A percentile compares a stretch with the other conserved stretches of the same genome.
Evolutionary conservation across 495 filamentous ascomycete species (phyloP).

Genomic region (Lophiotrema nucula): DNA sequence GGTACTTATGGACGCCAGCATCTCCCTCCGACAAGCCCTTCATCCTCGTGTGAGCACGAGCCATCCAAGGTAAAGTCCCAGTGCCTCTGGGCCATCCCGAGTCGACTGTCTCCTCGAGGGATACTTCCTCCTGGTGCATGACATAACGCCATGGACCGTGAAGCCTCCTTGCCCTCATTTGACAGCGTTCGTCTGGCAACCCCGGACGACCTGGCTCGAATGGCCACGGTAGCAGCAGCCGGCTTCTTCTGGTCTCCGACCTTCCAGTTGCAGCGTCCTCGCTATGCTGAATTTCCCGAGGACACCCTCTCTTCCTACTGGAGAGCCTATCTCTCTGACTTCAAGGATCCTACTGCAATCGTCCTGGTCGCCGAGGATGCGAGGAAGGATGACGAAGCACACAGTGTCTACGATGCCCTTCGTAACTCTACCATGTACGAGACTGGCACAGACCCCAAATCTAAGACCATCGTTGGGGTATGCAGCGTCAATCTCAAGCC

Average conservation of each 20-base stretch:
- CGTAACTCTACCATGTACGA: slow-evolving; percentile 1
- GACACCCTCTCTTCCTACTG: slow-evolving; percentile 26
- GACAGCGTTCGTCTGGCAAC: slow-evolving; percentile 26
- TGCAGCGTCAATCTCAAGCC: slow-evolving; percentile 19
- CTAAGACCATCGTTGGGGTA: slow-evolving; percentile 19
- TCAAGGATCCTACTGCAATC: slow-evolving; percentile 11
- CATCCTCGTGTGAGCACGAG: too few relatives aligned
- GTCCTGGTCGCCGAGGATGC: slow-evolving; percentile 27
- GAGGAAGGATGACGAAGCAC: background rate
- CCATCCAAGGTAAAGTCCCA: too few relatives aligned
- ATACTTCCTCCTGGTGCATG: too few relatives aligned
- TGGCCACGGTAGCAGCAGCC: slow-evolving; percentile 27
- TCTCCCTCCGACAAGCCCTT: too few relatives aligned
- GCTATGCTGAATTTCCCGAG: slow-evolving; percentile 21
- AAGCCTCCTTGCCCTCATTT: slow-evolving; percentile 7
- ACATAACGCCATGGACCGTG: too few relatives aligned
- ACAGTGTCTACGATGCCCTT: slow-evolving; percentile 18
- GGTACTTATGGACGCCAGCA: too few relatives aligned
- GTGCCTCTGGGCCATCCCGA: too few relatives aligned
- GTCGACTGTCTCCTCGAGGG: too few relatives aligned
- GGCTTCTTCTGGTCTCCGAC: slow-evolving; percentile 29
- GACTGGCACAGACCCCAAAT: background rate
- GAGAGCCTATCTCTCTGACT: slow-evolving; percentile 13
- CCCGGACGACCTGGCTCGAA: slow-evolving; percentile 19
- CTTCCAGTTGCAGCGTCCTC: slow-evolving; percentile 28